Percentiles rank a stretch among this genome's conserved stretches.
phyloP scores from a whole-genome alignment of 192 early-diverging fungal species.

The Coemansia umbellata region DNA sequence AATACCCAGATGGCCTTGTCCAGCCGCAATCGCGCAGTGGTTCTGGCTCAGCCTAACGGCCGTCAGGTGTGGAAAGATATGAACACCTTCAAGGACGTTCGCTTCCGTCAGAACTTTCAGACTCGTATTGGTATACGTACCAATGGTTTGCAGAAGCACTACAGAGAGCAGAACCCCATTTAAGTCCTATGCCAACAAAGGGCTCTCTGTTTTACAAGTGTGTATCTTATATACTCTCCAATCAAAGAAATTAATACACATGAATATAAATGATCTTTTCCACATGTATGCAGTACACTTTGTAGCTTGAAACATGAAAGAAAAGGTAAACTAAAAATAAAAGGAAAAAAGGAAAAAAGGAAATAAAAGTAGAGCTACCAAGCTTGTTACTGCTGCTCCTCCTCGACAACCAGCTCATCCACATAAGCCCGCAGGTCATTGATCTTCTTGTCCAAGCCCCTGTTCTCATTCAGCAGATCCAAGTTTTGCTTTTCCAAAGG shows the following conservation, averaged over 20 bases:
- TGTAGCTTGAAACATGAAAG: too few relatives aligned
- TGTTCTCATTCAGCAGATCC: conserved; percentile 26
- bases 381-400: conserved; percentile 7
- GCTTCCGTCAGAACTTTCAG: conserved; percentile 59
- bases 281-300: too few relatives aligned
- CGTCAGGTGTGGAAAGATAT: conserved; percentile 38
- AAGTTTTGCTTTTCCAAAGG: conserved; percentile 23
- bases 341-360: conserved; percentile 2
- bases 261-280: too few relatives aligned
- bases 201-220: too few relatives aligned
- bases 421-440: conserved; percentile 32
- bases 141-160: conserved; percentile 87
- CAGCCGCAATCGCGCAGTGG: conserved; percentile 34
- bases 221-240: too few relatives aligned
- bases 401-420: conserved; percentile 50
- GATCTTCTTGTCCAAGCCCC: conserved; percentile 35
- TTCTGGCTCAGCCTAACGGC: conserved; percentile 38
- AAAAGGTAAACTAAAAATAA: not conserved
- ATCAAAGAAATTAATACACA: too few relatives aligned
- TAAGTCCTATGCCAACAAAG: too few relatives aligned
- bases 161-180: conserved; percentile 76
- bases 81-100: conserved; percentile 58
- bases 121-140: conserved; percentile 64
- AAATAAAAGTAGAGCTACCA: conserved; percentile 1
- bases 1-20: conserved; percentile 27